Evolutionary conservation across 371 early-diverging fungal genomes (phyloP).

Genomic region (Apophysomyces variabilis): DNA sequence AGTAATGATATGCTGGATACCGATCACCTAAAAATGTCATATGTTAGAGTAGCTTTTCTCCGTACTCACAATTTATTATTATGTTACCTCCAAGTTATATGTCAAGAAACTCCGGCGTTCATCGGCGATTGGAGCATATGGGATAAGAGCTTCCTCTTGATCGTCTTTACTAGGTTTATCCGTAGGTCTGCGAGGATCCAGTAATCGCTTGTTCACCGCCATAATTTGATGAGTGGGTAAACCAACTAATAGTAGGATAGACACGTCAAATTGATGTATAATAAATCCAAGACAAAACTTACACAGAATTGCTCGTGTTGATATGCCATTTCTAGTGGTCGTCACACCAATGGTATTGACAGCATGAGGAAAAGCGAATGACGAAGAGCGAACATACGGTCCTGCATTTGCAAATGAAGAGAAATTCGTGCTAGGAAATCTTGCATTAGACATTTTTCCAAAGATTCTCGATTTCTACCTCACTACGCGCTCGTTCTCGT

Average conservation of each 20-base stretch:
- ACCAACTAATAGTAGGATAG: constrained; percentile 54
- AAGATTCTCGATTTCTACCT: constrained; percentile 48
- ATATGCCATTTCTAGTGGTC: constrained; percentile 82
- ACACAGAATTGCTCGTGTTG: constrained; percentile 84
- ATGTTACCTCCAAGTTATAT: constrained; percentile 65
- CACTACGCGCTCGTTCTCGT: constrained; percentile 72
- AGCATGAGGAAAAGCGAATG: constrained; percentile 77
- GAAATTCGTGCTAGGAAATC: constrained; percentile 57
- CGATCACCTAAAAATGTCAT: constrained; percentile 48
- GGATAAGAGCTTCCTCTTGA: constrained; percentile 84
- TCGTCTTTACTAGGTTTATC: constrained; percentile 64
- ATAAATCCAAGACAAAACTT: constrained; percentile 24
- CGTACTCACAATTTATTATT: not conserved
- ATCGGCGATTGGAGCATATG: constrained; percentile 75
- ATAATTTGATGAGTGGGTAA: constrained; percentile 72
- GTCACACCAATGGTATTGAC: constrained; percentile 83
- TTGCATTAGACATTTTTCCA: not conserved
- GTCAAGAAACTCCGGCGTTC: constrained; percentile 77
- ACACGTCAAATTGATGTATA: constrained; percentile 1
- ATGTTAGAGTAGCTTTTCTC: not conserved
- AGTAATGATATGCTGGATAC: constrained; percentile 69
- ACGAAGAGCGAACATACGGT: constrained; percentile 75
- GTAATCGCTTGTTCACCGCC: constrained; percentile 75
- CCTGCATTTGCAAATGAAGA: constrained; percentile 72
- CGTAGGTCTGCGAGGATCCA: constrained; percentile 87